Base-by-base conservation (phyloP, 2,329 filamentous ascomycete species). In the Venturia nashicola region DNA sequence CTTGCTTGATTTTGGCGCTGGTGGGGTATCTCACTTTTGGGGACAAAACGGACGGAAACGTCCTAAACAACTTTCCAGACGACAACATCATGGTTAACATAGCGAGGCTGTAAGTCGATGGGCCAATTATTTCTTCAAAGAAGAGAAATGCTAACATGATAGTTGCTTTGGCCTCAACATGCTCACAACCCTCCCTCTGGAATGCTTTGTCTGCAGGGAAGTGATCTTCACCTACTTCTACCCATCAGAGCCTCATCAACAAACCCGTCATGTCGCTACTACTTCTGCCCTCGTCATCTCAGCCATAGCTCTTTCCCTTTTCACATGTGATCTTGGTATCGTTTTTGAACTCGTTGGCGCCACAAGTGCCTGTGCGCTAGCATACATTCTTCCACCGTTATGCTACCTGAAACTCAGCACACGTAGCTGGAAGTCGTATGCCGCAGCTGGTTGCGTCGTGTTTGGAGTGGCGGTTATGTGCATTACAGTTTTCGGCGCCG, bases 331-430 rank as follows among this genome's bases (percentile, higher is more conserved):
- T 73, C 80, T 99, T 3, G 94, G 94, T 62, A 85, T 90, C 55
- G 93, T 99, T 1, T 97, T 99, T 72, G 94, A 99, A 78, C 80
- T 99, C 20, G 94, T 99, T 65, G 94, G 94, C 66, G 91, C 94
- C 7, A 99, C 94, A 43, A 95, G 90, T 72, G 94, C 94, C 3
- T 94, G 92, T 69, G 91, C 91, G 7, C 82, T 99, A 74, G 94
- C 94, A 0, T 99, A 97, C 73, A 96, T 99, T 60, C 78, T 99
- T 66, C 94, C 94, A 66, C 94, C 94, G 34, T 78, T 97, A 64
- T 99, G 94, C 76, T 99, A 94, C 75, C 89, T 99, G 72, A 96
- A 95, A 77, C 79, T 99, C 66, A 93, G 90, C 68, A 91, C 86
- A 65, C 79, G 86, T 68, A 87, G 84, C 71, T 89, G 86, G 81